Conservation (phyloP, 352 stramenopile species). For the Pilasporangium apinafurcum region DNA sequence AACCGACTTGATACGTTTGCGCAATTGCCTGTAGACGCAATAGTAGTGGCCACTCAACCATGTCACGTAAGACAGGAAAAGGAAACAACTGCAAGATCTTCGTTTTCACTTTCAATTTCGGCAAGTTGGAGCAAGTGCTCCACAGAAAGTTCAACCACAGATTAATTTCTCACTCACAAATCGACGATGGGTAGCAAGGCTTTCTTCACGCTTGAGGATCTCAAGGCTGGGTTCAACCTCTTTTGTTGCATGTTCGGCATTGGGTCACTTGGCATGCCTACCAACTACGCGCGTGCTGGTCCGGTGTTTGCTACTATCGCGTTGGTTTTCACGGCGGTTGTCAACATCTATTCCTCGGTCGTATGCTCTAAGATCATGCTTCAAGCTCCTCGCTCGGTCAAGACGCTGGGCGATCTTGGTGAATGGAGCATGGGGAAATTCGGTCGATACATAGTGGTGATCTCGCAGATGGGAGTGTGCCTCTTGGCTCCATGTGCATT, state of each 20-base stretch:
- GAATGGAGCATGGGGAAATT: conserved; percentile 15
- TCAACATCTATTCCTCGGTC: conserved; percentile 18
- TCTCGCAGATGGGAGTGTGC: conserved; percentile 6
- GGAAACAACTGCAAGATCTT: too few relatives aligned
- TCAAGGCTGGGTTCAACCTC: conserved; percentile 12
- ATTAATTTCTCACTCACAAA: too few relatives aligned
- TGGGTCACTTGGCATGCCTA: conserved; percentile 48
- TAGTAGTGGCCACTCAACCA: too few relatives aligned
- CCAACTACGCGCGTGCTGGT: conserved; percentile 17
- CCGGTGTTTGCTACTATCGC: conserved; percentile 10
- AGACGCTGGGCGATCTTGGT: conserved; percentile 17
- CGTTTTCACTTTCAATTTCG: too few relatives aligned
- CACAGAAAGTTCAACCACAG: too few relatives aligned
- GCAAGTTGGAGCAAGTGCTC: too few relatives aligned
- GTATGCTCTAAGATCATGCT: conserved; percentile 16
- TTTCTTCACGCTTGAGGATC: conserved; percentile 16
- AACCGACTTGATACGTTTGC: too few relatives aligned
- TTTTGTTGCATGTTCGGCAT: conserved; percentile 56
- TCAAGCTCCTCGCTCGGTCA: conserved; percentile 9
- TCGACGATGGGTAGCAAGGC: not conserved
- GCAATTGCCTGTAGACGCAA: too few relatives aligned
- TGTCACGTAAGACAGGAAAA: too few relatives aligned
- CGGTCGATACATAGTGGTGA: conserved; percentile 11
- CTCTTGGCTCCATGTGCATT: conserved; percentile 10
- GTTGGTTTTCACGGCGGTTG: conserved; percentile 15